phyloP scores from a whole-genome alignment of 2,329 filamentous ascomycete genomes.

The Epichloe baconii region DNA sequence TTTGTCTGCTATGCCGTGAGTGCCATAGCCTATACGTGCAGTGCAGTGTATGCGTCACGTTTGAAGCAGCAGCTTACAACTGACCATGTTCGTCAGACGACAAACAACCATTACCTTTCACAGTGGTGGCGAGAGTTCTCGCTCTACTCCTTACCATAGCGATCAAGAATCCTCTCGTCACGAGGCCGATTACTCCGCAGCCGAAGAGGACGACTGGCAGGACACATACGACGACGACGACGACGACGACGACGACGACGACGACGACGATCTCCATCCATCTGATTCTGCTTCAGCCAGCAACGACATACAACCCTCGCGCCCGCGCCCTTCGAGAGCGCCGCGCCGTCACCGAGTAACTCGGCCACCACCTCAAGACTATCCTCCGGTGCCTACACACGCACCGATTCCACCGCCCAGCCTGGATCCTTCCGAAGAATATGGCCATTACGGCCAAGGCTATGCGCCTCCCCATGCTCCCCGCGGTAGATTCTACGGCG shows the following conservation, averaged over 20 bases:
- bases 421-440: constrained; percentile 54
- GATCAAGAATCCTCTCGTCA: constrained; percentile 24
- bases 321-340: constrained; percentile 9
- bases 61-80: constrained; percentile 11
- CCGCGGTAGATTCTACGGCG: constrained; percentile 15
- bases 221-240: constrained; percentile 19
- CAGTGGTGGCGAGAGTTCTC: constrained; percentile 18
- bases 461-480: constrained; percentile 11
- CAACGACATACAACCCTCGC: constrained; percentile 18
- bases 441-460: constrained; percentile 21
- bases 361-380: constrained; percentile 23
- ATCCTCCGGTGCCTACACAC: constrained; percentile 21
- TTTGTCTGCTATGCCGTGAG: constrained; percentile 32
- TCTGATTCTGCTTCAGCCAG: constrained; percentile 44
- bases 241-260: constrained; percentile 26
- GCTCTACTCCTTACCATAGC: constrained; percentile 24
- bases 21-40: constrained; percentile 10
- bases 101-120: constrained; percentile 13
- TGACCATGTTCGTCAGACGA: constrained; percentile 16
- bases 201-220: constrained; percentile 29
- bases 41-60: background rate
- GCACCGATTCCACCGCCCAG: constrained; percentile 43
- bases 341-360: constrained; percentile 20
- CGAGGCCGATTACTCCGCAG: constrained; percentile 16
- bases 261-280: constrained; percentile 39